These are phyloP conservation scores for Lipomyces kockii DNA, from an alignment of 805 yeast genomes.

Conservation along the genomic window DNA sequence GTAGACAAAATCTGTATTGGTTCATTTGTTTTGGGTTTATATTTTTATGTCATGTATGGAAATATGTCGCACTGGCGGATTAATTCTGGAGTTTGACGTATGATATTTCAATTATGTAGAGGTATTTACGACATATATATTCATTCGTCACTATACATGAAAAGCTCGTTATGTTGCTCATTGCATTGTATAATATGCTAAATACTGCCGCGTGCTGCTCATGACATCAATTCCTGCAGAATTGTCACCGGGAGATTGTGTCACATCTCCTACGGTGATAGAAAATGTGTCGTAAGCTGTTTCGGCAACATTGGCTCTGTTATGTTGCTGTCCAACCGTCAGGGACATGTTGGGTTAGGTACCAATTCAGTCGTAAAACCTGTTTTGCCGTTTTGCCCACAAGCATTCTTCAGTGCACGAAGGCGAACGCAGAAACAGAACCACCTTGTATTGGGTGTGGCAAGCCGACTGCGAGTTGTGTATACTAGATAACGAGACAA, in stretches of 20 bases:
- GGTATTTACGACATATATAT: neutral
- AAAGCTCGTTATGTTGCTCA: neutral
- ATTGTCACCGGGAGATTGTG: neutral
- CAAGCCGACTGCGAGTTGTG: neutral
- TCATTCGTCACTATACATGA: neutral
- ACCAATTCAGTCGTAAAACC: too few relatives aligned
- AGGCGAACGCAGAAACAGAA: neutral
- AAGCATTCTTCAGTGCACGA: too few relatives aligned
- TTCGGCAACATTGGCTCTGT: too few relatives aligned
- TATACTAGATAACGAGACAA: neutral
- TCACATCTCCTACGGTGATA: too few relatives aligned
- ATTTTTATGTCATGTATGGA: neutral
- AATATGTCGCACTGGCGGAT: neutral
- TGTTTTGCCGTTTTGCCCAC: neutral
- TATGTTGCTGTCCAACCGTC: too few relatives aligned
- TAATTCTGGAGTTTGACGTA: neutral
- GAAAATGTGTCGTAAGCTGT: too few relatives aligned
- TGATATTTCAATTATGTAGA: neutral
- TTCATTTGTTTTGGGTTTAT: neutral
- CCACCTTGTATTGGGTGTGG: neutral
- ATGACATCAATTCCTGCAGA: neutral
- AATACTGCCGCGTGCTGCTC: neutral
- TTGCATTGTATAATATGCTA: neutral
- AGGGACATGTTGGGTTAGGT: too few relatives aligned
- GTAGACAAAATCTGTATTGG: conserved; percentile 37